Conservation (phyloP, 352 stramenopile species). For the Aphanomyces cochlioides region DNA sequence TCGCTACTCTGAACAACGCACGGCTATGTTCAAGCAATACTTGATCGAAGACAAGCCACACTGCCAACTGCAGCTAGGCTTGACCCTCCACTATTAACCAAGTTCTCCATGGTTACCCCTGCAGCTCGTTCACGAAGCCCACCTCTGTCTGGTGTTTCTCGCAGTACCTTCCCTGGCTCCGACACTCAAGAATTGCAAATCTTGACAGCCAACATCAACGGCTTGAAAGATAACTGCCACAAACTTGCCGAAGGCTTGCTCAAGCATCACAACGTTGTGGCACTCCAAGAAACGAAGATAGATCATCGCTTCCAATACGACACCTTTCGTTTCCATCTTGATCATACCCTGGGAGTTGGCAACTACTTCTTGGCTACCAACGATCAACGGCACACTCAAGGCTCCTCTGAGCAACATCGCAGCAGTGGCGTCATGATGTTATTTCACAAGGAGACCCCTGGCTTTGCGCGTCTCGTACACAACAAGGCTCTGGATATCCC, state of each 20-base stretch:
- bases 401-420: background rate
- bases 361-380: slow-evolving; percentile 14
- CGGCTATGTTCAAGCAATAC: too few relatives aligned
- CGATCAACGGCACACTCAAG: background rate
- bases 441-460: background rate
- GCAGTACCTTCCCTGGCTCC: too few relatives aligned
- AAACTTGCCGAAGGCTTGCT: background rate
- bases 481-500: background rate
- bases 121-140: too few relatives aligned
- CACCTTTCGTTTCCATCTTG: slow-evolving; percentile 2
- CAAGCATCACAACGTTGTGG: slow-evolving; percentile 1
- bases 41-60: too few relatives aligned
- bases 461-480: background rate
- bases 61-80: too few relatives aligned
- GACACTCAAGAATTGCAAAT: background rate
- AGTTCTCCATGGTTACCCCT: too few relatives aligned
- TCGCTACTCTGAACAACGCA: too few relatives aligned
- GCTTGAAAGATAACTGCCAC: slow-evolving; percentile 1
- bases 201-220: slow-evolving; percentile 13
- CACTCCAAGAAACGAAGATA: slow-evolving; percentile 19
- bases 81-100: too few relatives aligned
- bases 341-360: background rate
- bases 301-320: background rate
- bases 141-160: too few relatives aligned
- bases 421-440: slow-evolving; percentile 18